Evolutionary conservation across 2,329 filamentous ascomycete genomes (phyloP), one percentile per base, ranked within the genome.

Genomic region (Pezicula rhizophila): DNA sequence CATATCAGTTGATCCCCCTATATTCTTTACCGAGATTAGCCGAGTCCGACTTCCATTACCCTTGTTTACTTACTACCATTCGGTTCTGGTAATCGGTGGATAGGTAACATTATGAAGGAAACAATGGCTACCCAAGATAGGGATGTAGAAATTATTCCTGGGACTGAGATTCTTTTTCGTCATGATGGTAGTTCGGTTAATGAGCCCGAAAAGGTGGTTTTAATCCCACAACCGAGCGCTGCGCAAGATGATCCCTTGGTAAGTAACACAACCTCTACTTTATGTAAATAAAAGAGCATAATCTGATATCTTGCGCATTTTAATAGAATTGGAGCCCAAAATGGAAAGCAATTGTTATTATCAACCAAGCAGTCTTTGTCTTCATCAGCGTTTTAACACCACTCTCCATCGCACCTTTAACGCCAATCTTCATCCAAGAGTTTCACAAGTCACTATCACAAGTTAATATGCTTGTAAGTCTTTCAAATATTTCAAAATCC

Each of bases 381-480:
- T 66, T 67, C 54, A 58, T 64, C 50, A 62, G 58, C 55, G 64
- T 67, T 54, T 49, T 68, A 50, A 66, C 65, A 34, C 62, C 65
- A 8, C 59, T 68, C 31, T 61, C 65, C 41, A 65, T 68, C 46
- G 57, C 66, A 42, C 65, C 66, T 11, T 51, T 69, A 51, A 65
- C 66, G 7, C 54, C 60, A 38, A 61, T 68, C 40, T 66, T 67
- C 54, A 61, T 65, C 46, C 50, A 54, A 41, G 61, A 67, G 53
- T 68, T 65, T 51, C 38, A 62, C 48, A 66, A 62, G 49, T 58
- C 60, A 6, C 50, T 67, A 8, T 56, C 64, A 2, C 56, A 66
- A 50, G 61, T 67, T 40, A 66, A 65, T 50, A 58, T 66, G 54
- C 57, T 68, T 10, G 64, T 66, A 42, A 28, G 40, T 42, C 25